Base-by-base conservation (phyloP, 768 basidiomycete species). In the Serendipita vermifera region DNA sequence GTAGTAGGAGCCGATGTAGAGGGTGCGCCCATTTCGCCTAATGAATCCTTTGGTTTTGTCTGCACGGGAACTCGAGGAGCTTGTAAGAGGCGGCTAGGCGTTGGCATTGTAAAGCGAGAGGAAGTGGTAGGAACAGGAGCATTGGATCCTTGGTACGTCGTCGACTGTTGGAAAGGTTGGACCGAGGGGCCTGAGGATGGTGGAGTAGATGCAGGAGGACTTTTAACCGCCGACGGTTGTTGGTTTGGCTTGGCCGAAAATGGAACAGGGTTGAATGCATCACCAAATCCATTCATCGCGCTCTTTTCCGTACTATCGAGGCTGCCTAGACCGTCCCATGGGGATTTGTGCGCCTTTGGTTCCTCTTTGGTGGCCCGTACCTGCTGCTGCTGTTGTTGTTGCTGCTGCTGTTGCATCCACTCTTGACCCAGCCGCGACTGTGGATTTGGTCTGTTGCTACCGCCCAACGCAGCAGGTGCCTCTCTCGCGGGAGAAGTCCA, bases 11-110 rank as follows among this genome's bases (percentile, higher is more conserved):
- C 72, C 26, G 68, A 62, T n/a, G 73, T 66, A 27, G 68, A 63
- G 57, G 69, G 66, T 20, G 84, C 64, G 5, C 79, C 85, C 41
- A 90, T 69, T 9, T 83, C 87, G 33, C 85, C 84, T 59, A 90
- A 90, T 3, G 87, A 88, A 64, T 90, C 87, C 60, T 76, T 83
- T 17, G 73, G 73, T 55, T 67, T 73, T 58, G 31, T 43, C 36
- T 56, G 17, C 41, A 51, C 53, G 15, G 53, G 59, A 46, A 35
- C 57, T 22, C 40, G 31, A 20, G 61, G 38, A 68, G 4, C 46
- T 29, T 51, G 46, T 2, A 51, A 29, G 22, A 51, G 29, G 15
- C 46, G 46, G 22, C 46, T 51, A 5, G 46, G 46, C 9, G 46
- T 51, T 5, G 46, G 46, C 46, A 51, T 51, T 9, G 46, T 51